Base-by-base conservation (phyloP, 176 grass and related monocot species). In the Rhynchospora pubera region DNA sequence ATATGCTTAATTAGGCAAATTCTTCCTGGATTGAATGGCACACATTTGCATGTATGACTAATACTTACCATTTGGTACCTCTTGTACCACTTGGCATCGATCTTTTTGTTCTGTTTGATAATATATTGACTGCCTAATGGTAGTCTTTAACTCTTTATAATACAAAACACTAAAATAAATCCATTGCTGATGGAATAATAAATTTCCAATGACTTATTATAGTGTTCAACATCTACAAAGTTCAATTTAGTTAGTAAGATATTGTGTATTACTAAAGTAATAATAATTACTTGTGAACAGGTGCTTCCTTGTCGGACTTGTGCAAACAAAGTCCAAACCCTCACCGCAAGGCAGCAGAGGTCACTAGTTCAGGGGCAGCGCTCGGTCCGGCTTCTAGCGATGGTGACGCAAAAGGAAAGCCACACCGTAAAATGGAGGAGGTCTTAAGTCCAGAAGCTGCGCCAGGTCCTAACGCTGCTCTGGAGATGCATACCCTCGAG, bases 281-380 rank as follows among this genome's bases (percentile, higher is more conserved):
- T 32, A 56, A 9, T 28, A 32, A 53, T 28, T 52, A 53, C 19
- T 46, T 18, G 57, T 32, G 2, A 62, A 30, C 83, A 85, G 87
- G 83, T 78, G 46, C 80, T 19, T 66, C 82, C 61, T 60, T 89
- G 22, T 18, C 60, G 3, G 79, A 82, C 7, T 45, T 89, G 78
- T 89, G 87, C 39, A 42, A 85, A 24, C 87, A 70, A 57, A 57
- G 67, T 1, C 19, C 30, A 53, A 82, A 85, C 48, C 83, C 87
- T 46, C 78, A 21, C 34, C 87, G 87, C 5, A 60, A 21, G 13
- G 78, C 78, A 68, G 21, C n/a, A 13, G 83, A 82, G 59, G 19
- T 89, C 23, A 26, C 14, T 4, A 85, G 87, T 57, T 89, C 83
- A 6, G 87, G 83, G 12, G 83, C 67, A 5, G 83, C 87, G 3